A percentile compares a stretch with the other conserved stretches of the same genome.
phyloP scores from a whole-genome alignment of 1,139 yeast genomes.

The Taphrina wiesneri region DNA sequence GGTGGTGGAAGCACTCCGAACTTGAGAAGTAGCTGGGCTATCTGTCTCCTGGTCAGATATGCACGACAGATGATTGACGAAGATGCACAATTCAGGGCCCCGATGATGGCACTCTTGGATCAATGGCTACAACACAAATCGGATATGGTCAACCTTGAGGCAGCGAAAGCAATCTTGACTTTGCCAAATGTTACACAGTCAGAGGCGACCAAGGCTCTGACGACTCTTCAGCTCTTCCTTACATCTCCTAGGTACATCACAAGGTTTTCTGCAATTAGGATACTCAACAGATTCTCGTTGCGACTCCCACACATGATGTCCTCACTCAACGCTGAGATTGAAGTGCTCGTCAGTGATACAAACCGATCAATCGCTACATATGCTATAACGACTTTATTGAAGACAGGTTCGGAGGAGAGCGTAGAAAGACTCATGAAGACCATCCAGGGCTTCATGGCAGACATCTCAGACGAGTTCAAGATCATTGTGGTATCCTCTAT shows the following conservation, averaged over 20 bases:
- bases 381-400: constrained; percentile 91
- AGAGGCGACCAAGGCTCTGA: constrained; percentile 62
- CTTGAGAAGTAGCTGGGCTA: constrained; percentile 57
- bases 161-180: constrained; percentile 76
- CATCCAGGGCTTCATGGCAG: constrained; percentile 86
- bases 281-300: constrained; percentile 81
- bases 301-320: constrained; percentile 75
- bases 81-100: constrained; percentile 45
- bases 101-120: constrained; percentile 64
- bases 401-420: constrained; percentile 89
- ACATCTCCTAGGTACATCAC: constrained; percentile 89
- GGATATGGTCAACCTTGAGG: constrained; percentile 90
- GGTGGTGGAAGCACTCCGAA: constrained; percentile 43
- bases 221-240: constrained; percentile 71
- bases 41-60: constrained; percentile 80
- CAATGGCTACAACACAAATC: constrained; percentile 77
- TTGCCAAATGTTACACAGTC: constrained; percentile 63
- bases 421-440: constrained; percentile 87
- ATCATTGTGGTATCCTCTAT: constrained; percentile 93
- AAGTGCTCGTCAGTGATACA: constrained; percentile 78
- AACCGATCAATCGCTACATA: constrained; percentile 96
- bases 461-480: constrained; percentile 93
- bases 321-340: constrained; percentile 77
- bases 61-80: constrained; percentile 71
- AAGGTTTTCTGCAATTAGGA: constrained; percentile 88